Base-by-base conservation (phyloP, 2,329 filamentous ascomycete species). In the Ophiocordyceps camponoti-saundersi region DNA sequence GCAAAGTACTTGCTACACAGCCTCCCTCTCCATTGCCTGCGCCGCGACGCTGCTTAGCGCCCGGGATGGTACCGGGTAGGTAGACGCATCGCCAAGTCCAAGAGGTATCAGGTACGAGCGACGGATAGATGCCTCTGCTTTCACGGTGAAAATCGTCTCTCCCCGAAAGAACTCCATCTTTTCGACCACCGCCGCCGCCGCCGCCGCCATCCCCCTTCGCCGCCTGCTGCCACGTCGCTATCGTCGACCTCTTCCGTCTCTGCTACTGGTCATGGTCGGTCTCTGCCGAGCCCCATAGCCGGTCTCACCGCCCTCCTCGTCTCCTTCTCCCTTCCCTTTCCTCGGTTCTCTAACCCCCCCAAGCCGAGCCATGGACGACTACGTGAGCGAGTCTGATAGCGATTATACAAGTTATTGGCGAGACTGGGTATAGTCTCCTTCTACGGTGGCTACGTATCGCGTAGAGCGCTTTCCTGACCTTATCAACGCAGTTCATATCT, bases 351-450 rank as follows among this genome's bases (percentile, higher is more conserved):
- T 21, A 32, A 26, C 26, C 12, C 20, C 44, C 7, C 34, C n/a
- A 44, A 49, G 48, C 53, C 48, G 52, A 47, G 52, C 62, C 57
- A 96, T 96, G 92, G 92, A 96, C 63, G 90, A 96, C 68, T 96
- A 92, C 66, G 89, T 87, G 55, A 95, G 88, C 61, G 92, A 98
- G 66, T 94, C 89, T 13, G 92, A 98, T 63, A 95, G 89, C 66
- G 92, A 98, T 69, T 98, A 96, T 64, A 95, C 92, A 44, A 96
- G 88, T 67, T 98, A 96, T 66, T 98, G 92, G 92, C 76, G 90
- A 64, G 92, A 98, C 69, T 98, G 92, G 92, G 92, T 96, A 72
- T 70, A 86, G 80, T 21, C 4, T 26, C 3, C 13, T 44, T 30
- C 10, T 23, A 13, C 16, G 22, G 15, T 34, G 26, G 7, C 26